These are phyloP conservation scores for Hibiscus trionum DNA, from an alignment of 345 rosid species.

Conservation along the genomic window DNA sequence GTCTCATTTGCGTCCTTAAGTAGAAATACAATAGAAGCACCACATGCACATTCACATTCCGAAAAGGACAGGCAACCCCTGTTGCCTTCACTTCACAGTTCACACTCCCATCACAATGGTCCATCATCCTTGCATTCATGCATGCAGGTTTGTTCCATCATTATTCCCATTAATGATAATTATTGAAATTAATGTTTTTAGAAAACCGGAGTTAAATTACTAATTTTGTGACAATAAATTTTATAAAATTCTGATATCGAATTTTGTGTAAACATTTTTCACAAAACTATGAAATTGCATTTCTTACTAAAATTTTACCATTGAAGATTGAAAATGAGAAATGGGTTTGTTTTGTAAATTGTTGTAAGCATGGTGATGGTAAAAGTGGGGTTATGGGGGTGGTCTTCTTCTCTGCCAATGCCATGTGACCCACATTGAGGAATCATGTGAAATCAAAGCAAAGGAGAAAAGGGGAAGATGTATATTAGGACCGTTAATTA, in stretches of 20 bases:
- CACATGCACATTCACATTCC: neutral
- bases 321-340: neutral
- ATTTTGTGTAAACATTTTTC: no score
- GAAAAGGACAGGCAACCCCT: neutral
- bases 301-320: neutral
- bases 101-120: neutral
- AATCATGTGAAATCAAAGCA: neutral
- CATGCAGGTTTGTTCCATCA: neutral
- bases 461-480: neutral
- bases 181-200: no score
- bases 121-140: neutral
- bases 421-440: constrained; percentile 1
- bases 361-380: neutral
- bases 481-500: neutral
- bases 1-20: no score
- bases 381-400: neutral
- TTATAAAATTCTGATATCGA: no score
- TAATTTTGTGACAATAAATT: no score
- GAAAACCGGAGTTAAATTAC: no score
- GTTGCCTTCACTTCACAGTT: no score
- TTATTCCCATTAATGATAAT: neutral
- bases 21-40: neutral
- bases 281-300: neutral
- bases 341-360: neutral
- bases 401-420: neutral